Base-by-base conservation (phyloP, 2,329 filamentous ascomycete species). In the Ceratocystis destructans region DNA sequence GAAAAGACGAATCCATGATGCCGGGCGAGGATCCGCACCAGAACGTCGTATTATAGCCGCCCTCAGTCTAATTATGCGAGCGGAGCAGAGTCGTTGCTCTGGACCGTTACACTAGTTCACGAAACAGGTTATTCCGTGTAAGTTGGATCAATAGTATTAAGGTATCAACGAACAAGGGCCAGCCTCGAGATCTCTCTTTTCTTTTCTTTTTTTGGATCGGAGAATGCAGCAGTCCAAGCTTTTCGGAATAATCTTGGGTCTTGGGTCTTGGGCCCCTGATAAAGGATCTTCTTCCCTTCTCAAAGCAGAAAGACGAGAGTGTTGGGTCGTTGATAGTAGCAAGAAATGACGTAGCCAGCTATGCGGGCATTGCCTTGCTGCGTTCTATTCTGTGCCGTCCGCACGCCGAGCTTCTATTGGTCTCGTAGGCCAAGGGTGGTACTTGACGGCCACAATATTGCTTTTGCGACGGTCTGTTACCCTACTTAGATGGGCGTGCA, bases 1-100 rank as follows among this genome's bases (percentile, higher is more conserved):
- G 31, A 41, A 68, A 68, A 15, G 67, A 68, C 5, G 67, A 64
- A 64, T 68, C 67, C 67, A 68, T 68, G 45, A n/a, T 48, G 10
- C 31, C n/a, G 37, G 25, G 15, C 20, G 28, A 20, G 48, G 12
- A 64, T 41, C 15, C 28, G 53, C 53, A 50, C n/a, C 46, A 50
- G 22, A 3, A 12, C 7, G 8, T 20, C 8, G n/a, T 10, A 50
- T 50, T 50, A 10, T 25, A 10, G 22, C 3, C 5, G 22, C 48
- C 0, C 6, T 50, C 48, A 50, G 22, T 6, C 48, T 28, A 28
- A 25, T 15, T 12, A 41, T 41, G 37, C 37, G 10, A 15, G 37
- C 12, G 37, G 37, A 41, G 37, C 37, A 15, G 37, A 28, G 28
- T 28, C 2, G 28, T 53, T 25, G 17, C 28, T 59, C 33, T 59